phyloP scores from a whole-genome alignment of 2,329 filamentous ascomycete species.

The Colletotrichum trifolii region DNA sequence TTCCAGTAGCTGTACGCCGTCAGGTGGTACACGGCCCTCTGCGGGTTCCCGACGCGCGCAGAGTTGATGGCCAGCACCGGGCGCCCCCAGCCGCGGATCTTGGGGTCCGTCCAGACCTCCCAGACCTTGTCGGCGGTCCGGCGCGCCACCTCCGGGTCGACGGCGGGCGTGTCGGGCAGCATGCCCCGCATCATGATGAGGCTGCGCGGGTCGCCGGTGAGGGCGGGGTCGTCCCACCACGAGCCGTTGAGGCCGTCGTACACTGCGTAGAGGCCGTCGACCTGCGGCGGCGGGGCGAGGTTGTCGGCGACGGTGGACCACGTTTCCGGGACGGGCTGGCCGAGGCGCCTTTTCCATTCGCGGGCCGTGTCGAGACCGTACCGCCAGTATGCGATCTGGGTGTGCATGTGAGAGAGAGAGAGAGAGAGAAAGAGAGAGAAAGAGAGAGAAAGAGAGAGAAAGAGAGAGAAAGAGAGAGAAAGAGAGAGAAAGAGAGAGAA shows the following conservation, averaged over 20 bases:
- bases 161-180: constrained; percentile 51
- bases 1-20: constrained; percentile 55
- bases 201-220: constrained; percentile 55
- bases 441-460: constrained; percentile 39
- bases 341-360: constrained; percentile 62
- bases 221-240: constrained; percentile 53
- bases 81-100: constrained; percentile 59
- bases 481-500: constrained; percentile 39
- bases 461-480: constrained; percentile 28
- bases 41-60: constrained; percentile 52
- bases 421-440: constrained; percentile 30
- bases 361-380: constrained; percentile 67
- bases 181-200: constrained; percentile 58
- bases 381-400: constrained; percentile 63
- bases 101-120: constrained; percentile 53
- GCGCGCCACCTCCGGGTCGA: constrained; percentile 49
- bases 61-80: constrained; percentile 59
- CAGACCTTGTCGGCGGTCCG: constrained; percentile 53
- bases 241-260: constrained; percentile 62
- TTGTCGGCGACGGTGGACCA: constrained; percentile 63
- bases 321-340: constrained; percentile 50
- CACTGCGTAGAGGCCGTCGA: constrained; percentile 62
- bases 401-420: constrained; percentile 25
- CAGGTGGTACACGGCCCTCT: constrained; percentile 53
- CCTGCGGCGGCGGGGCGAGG: constrained; percentile 62